Evolutionary conservation across 257 asterid species (phyloP), one percentile per base, ranked within the genome.

Genomic region (Nemophila menziesii): DNA sequence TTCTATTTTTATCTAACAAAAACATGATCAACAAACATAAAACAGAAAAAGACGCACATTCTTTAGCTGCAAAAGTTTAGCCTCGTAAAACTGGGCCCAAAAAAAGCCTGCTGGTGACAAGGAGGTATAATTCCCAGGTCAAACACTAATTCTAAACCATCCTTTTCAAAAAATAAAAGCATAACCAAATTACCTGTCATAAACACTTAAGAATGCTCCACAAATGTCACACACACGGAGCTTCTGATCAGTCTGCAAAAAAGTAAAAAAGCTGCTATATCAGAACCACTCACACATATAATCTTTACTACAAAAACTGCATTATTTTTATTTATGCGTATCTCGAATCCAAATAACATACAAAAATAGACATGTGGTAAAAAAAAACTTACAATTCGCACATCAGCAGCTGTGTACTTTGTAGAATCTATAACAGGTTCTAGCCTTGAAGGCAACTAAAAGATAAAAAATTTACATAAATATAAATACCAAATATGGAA

Each of bases 31-130:
- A 74, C 78, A 71, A 52, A 39, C 65, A 71, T 54, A 65, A 74
- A 80, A 65, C 81, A 77, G 68, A 71, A 81, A 73, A 78, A 68
- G 74, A 86, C 94, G 94, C 96, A 86, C 96, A 86, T 86, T 86
- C 81, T 78, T 78, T 78, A 75, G 96, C 94, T 64, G 94, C 90
- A 81, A 69, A 78, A 86, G 94, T 73, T 51, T 76, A 81, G 79
- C 96, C 93, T 65, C 92, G 93, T 75, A 80, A 80, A 80, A 85
- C 92, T 80, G 89, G 87, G 92, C 89, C 92, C 93, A 81, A 78
- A n/a, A n/a, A n/a, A 75, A 81, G 94, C 92, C 92, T 81, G 96
- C 92, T 75, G 84, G 92, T 81, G 69, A 81, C 80, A 86, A 78
- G 83, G 93, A 81, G 85, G 92, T 81, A 67, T 79, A 74, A 74